Evolutionary conservation across 139 green algal species (phyloP).

Genomic region (Axilococcus clingmanii): DNA sequence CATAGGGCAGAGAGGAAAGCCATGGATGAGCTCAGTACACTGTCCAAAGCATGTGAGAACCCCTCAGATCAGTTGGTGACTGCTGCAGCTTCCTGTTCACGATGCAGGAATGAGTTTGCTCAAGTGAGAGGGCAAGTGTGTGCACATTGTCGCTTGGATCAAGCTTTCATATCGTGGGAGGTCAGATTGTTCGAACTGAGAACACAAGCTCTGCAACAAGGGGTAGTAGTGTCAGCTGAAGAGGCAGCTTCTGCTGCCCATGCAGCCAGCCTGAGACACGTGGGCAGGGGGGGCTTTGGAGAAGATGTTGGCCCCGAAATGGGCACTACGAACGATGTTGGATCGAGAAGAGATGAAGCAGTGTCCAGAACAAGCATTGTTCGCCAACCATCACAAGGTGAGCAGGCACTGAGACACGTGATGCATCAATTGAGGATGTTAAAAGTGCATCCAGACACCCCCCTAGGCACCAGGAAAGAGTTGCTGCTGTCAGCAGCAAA

Average conservation of each 20-base stretch:
- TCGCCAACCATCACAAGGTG: conserved; percentile 47
- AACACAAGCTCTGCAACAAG: conserved; percentile 14
- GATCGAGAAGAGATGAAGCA: conserved; percentile 2
- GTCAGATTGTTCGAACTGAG: conserved; percentile 50
- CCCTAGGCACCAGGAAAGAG: conserved; percentile 11
- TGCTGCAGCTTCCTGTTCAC: conserved; percentile 32
- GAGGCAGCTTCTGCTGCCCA: conserved; percentile 23
- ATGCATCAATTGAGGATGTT: conserved; percentile 10
- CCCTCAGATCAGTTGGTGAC: neutral
- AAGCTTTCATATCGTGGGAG: conserved; percentile 51
- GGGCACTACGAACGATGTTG: no score
- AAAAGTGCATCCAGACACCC: neutral
- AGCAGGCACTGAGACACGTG: conserved; percentile 48
- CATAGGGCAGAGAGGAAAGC: neutral
- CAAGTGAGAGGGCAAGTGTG: conserved; percentile 43
- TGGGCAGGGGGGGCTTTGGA: conserved; percentile 36
- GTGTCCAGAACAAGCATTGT: conserved; percentile 40
- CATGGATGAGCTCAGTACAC: neutral
- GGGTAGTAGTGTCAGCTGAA: conserved; percentile 39
- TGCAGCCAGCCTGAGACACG: neutral
- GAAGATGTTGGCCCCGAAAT: conserved; percentile 26
- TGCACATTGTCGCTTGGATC: conserved; percentile 66
- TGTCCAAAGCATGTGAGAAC: neutral
- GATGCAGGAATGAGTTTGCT: conserved; percentile 42
- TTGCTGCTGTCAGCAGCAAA: conserved; percentile 26